phyloP scores from a whole-genome alignment of 305 asterid species.

The Solanum hybrid region DNA sequence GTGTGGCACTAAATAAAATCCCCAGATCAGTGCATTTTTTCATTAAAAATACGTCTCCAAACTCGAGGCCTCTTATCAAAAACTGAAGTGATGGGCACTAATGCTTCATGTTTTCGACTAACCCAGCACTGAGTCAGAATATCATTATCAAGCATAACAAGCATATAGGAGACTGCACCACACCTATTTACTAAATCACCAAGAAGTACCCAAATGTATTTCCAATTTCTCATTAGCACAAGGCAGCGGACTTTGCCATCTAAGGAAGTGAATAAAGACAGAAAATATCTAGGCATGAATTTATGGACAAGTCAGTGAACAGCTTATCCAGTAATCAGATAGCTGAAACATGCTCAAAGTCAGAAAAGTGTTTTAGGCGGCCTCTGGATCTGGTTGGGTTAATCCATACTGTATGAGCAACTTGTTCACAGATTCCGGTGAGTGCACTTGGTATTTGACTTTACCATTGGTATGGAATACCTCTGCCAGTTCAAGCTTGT shows the following conservation, averaged over 20 bases:
- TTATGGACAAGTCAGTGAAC: neutral
- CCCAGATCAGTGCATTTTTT: neutral
- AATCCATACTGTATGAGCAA: constrained; percentile 20
- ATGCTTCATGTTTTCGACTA: neutral
- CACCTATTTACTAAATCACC: neutral
- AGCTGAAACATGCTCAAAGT: neutral
- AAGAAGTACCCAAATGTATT: neutral
- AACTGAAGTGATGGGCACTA: neutral
- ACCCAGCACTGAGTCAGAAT: neutral
- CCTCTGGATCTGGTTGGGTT: constrained; percentile 28
- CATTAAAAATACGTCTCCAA: neutral
- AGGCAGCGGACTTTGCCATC: neutral
- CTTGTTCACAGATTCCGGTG: constrained; percentile 15
- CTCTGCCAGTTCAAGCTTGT: constrained; percentile 39
- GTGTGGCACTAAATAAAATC: neutral
- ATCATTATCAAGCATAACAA: neutral
- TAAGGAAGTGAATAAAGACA: neutral
- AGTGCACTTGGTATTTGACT: constrained; percentile 29
- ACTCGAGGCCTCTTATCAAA: neutral
- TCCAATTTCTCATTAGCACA: neutral
- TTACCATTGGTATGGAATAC: constrained; percentile 19
- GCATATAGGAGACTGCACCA: neutral
- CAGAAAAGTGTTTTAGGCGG: constrained; percentile 5
- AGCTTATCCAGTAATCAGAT: neutral
- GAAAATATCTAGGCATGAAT: neutral